These are phyloP conservation scores for Thalassiosira profunda DNA, from an alignment of 108 stramenopile genomes.

Conservation along the genomic window DNA sequence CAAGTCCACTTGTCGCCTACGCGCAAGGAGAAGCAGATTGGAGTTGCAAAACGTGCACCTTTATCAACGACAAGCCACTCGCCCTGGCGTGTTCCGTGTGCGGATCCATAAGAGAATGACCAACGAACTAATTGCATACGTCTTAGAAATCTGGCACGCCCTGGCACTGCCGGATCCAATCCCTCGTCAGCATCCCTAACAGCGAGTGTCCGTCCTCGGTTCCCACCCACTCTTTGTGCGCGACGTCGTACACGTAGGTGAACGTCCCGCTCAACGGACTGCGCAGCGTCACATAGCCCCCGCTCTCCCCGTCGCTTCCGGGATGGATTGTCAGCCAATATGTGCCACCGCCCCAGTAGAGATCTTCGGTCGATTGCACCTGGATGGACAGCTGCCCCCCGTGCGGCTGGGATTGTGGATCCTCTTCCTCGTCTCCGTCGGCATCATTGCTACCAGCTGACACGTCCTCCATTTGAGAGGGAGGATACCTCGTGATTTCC, in stretches of 20 bases:
- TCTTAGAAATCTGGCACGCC: slow-evolving; percentile 78
- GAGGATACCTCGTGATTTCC: slow-evolving; percentile 37
- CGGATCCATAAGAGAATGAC: slow-evolving; percentile 25
- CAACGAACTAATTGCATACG: background rate
- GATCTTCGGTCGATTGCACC: slow-evolving; percentile 56
- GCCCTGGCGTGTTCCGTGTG: slow-evolving; percentile 51
- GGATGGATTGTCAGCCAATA: slow-evolving; percentile 32
- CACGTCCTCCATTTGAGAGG: background rate
- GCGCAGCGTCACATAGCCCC: slow-evolving; percentile 44
- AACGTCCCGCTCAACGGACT: slow-evolving; percentile 70
- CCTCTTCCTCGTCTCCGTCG: slow-evolving; percentile 7
- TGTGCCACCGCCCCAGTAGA: slow-evolving; percentile 51
- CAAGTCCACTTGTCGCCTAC: too few relatives aligned
- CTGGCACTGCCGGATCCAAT: slow-evolving; percentile 81
- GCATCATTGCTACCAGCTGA: background rate
- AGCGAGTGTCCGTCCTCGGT: slow-evolving; percentile 73
- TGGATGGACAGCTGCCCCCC: slow-evolving; percentile 60
- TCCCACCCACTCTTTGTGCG: slow-evolving; percentile 71
- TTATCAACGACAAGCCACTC: slow-evolving; percentile 56
- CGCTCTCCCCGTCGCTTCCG: slow-evolving; percentile 23
- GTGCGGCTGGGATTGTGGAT: too few relatives aligned
- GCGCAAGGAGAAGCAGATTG: too few relatives aligned
- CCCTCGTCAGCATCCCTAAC: slow-evolving; percentile 81
- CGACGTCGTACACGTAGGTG: slow-evolving; percentile 58
- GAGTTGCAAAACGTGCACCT: slow-evolving; percentile 59